Base-by-base conservation (phyloP, 352 stramenopile species). In the Phytophthora podocarpi region DNA sequence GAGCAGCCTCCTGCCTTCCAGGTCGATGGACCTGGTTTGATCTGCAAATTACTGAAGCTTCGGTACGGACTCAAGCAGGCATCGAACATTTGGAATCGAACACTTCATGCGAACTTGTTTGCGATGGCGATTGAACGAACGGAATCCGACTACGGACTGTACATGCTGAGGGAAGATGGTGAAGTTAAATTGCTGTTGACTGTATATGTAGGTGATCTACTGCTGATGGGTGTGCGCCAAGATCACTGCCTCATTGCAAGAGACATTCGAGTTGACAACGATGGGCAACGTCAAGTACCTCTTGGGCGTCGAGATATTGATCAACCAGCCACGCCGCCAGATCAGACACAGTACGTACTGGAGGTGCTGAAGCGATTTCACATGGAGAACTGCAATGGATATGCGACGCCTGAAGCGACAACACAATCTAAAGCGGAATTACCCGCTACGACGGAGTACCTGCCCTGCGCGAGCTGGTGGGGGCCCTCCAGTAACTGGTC, bases 41-140 rank as follows among this genome's bases (percentile, higher is more conserved):
- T n/a, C n/a, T 60, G 40, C 26, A 34, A 26, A 3, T 21, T 70
- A 2, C 15, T 65, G 1, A 65, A 57, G 13, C 45, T 24, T 20
- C n/a, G 60, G 5, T 70, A 70, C n/a, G 61, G 48, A 0, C n/a
- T 65, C 5, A 1, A 15, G 0, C 59, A 59, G 18, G 45, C 35
- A 16, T 26, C 51, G 2, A 5, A 30, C 4, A 37, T 67, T 15
- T 60, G 49, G 58, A 60, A 67, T 23, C 16, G 40, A 1, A 67
- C 40, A 0, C n/a, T 60, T 21, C 11, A 36, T 37, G 27, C 34
- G 0, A 47, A 47, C 15, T 21, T 35, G n/a, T n/a, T n/a, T n/a
- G n/a, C n/a, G n/a, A n/a, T n/a, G n/a, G n/a, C n/a, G n/a, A n/a
- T n/a, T n/a, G n/a, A n/a, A n/a, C n/a, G n/a, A n/a, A n/a, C n/a